Evolutionary conservation across 345 rosid genomes (phyloP), one percentile per base, ranked within the genome.

Genomic region (Eucalyptus marginata): DNA sequence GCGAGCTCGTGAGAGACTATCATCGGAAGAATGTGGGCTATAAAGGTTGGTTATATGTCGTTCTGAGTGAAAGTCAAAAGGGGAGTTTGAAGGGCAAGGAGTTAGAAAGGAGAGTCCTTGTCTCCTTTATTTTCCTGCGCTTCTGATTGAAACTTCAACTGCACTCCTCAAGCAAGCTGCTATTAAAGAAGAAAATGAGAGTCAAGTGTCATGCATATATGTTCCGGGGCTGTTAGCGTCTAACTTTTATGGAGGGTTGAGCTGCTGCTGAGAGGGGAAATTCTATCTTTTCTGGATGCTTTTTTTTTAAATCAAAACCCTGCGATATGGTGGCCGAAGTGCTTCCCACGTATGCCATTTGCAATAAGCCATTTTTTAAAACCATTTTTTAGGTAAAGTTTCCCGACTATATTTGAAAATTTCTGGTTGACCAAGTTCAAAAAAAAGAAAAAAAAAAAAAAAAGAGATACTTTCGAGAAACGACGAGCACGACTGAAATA

Each of bases 361-460:
- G 2, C 22, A 52, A 18, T 52, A 52, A 52, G 56, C 58, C 58
- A 18, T 18, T 52, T 52, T 52, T 52, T 7, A 20, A 52, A 52
- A 18, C 58, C 58, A 52, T 52, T 18, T 52, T 52, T 52, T 52
- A 52, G 25, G 58, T 52, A 52, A 52, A 52, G 58, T 52, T 8
- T 52, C 58, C 58, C 58, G 0, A 18, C 58, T 3, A 18, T 44
- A 44, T 52, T 52, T 52, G 58, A 52, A 52, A 52, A 52, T 52
- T 52, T 52, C 58, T 52, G 58, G 2, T 52, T 3, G 58, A 52
- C 1, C 2, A 18, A 52, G 56, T 52, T 3, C 0, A 51, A 51
- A 51, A 51, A 17, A 3, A 7, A n/a, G n/a, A 5, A 43, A 43
- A 43, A 43, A 51, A 0, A 6, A 51, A 16, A 17, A 6, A 0